Base-by-base conservation (phyloP, 2,329 filamentous ascomycete species). In the Myriangium duriaei region DNA sequence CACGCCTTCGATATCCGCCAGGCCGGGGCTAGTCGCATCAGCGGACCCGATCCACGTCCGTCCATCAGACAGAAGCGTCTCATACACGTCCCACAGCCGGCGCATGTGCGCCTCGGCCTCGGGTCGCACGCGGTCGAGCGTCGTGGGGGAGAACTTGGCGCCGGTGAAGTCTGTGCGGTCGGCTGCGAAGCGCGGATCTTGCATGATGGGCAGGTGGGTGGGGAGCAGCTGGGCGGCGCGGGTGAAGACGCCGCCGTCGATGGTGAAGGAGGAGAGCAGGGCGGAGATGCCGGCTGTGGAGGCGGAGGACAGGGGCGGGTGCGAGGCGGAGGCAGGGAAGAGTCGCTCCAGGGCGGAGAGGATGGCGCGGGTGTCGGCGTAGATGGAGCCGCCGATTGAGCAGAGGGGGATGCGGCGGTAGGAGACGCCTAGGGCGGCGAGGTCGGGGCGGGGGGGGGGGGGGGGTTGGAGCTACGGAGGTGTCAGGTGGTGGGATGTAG, bases 401-500 rank as follows among this genome's bases (percentile, higher is more conserved):
- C 84, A 57, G 35, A 84, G 51, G 1, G 80, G 80, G 40, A 83
- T 82, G 41, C 80, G 76, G 3, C 79, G 71, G 58, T 86, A 79
- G 5, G 64, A 60, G 39, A 83, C 65, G 16, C 75, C 76, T 11
- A 85, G 65, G 1, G 62, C 60, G 12, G 61, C 56, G 11, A 83
- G 52, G 52, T 81, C 76, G 1, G 77, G 76, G 16, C 79, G 74
- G 5, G 80, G 80, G 52, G 83, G 63, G 21, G 71, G 67, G 2
- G 64, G 60, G 0, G 79, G 76, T 73, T 84, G 79, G 34, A 75
- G 56, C 76, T 53, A 33, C 16, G 9, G 30, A 26, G 11, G 18
- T 32, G 30, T 46, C 35, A 46, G 39, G 34, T 79, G 43, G 19
- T 10, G 16, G 42, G 32, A n/a, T 12, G 29, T 29, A 24, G 19